Conservation (phyloP, 2,329 filamentous ascomycete species). For the Colletotrichum tanaceti region DNA sequence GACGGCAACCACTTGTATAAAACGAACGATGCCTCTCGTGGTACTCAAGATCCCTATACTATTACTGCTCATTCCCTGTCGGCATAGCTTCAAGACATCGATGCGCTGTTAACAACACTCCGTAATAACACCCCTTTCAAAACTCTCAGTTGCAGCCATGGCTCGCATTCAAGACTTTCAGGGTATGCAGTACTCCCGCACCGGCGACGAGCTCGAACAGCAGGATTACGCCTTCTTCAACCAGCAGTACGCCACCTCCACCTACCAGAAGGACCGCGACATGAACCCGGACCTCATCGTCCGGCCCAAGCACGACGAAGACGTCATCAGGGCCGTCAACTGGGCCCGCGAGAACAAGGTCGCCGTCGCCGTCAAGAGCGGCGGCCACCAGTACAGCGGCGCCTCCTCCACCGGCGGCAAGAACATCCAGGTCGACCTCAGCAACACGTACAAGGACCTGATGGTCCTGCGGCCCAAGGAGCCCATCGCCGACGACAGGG, state of each 20-base stretch:
- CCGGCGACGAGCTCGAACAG: constrained; percentile 23
- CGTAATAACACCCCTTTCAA: too few species aligned
- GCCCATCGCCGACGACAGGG: constrained; percentile 50
- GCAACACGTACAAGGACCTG: constrained; percentile 51
- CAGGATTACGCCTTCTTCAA: constrained; percentile 32
- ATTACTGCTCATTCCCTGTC: neutral
- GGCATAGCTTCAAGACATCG: neutral
- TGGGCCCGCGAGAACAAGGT: constrained; percentile 55
- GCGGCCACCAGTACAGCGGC: constrained; percentile 63
- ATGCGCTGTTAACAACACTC: too few species aligned
- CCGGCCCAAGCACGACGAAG: constrained; percentile 55
- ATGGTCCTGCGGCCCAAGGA: constrained; percentile 48
- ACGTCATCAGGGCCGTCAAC: constrained; percentile 54
- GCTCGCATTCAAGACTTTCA: constrained; percentile 28
- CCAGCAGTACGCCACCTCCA: constrained; percentile 58
- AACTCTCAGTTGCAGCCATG: neutral
- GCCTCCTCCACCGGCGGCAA: constrained; percentile 57
- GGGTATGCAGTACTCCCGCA: constrained; percentile 31
- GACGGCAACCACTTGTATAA: neutral
- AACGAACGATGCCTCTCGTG: neutral
- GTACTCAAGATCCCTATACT: neutral
- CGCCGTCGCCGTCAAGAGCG: constrained; percentile 58
- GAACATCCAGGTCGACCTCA: constrained; percentile 61
- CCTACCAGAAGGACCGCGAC: constrained; percentile 54
- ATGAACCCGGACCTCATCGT: constrained; percentile 59